Evolutionary conservation across 768 basidiomycete species (phyloP).

Genomic region (Coprinopsis strossmayeri): DNA sequence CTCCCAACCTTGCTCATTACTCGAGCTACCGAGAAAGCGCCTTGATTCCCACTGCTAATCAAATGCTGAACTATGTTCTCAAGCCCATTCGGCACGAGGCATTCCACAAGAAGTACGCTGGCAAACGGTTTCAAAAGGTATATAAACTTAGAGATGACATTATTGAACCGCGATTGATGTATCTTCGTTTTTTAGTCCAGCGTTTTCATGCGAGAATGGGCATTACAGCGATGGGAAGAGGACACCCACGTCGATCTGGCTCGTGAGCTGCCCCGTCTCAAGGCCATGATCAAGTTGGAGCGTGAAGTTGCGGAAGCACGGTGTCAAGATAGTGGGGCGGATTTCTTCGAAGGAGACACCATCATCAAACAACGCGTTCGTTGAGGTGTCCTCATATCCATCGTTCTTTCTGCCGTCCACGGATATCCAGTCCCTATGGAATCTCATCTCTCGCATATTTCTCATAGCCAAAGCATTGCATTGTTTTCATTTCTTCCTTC

Average conservation of each 20-base stretch:
- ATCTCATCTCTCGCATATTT: constrained; percentile 11
- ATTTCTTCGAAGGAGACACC: not conserved
- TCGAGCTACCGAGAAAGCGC: constrained; percentile 86
- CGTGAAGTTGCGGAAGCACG: constrained; percentile 25
- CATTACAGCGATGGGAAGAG: constrained; percentile 67
- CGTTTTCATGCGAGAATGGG: constrained; percentile 82
- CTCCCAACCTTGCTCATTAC: constrained; percentile 87
- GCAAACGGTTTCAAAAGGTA: constrained; percentile 87
- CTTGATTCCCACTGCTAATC: constrained; percentile 80
- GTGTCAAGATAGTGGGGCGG: constrained; percentile 6
- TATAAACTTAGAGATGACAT: not conserved
- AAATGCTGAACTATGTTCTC: constrained; percentile 91
- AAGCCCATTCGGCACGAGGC: constrained; percentile 73
- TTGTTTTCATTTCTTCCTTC: constrained; percentile 5
- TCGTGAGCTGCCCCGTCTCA: constrained; percentile 53
- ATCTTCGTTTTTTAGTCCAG: constrained; percentile 49
- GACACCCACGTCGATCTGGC: constrained; percentile 49
- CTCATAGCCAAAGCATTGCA: constrained; percentile 6
- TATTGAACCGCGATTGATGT: not conserved
- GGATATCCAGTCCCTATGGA: not conserved
- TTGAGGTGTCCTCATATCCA: not conserved
- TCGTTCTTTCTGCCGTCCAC: not conserved
- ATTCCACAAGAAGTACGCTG: constrained; percentile 92
- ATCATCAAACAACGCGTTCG: not conserved
- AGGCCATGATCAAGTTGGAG: constrained; percentile 44